phyloP scores from a whole-genome alignment of 2,329 filamentous ascomycete species.

The Pseudogymnoascus sp. region DNA sequence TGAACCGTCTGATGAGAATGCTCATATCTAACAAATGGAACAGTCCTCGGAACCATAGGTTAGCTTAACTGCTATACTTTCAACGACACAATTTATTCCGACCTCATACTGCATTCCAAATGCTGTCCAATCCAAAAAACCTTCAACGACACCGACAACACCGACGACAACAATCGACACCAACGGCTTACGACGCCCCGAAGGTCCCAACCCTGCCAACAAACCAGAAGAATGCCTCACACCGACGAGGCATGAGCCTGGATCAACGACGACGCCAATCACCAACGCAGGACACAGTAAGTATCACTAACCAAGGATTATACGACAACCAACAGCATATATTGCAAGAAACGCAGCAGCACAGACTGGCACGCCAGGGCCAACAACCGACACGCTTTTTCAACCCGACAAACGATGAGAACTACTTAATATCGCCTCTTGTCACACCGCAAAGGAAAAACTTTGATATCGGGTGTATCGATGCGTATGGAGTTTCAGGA shows the following conservation, averaged over 20 bases:
- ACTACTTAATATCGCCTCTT: slow-evolving; percentile 49
- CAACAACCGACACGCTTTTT: slow-evolving; percentile 21
- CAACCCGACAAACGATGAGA: slow-evolving; percentile 35
- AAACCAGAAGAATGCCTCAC: slow-evolving; percentile 45
- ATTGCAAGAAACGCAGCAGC: slow-evolving; percentile 85
- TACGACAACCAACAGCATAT: slow-evolving; percentile 58
- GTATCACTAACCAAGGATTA: slow-evolving; percentile 49
- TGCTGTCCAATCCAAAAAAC: slow-evolving; percentile 69
- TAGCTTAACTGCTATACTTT: slow-evolving; percentile 39
- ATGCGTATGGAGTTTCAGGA: slow-evolving; percentile 22
- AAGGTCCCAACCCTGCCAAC: slow-evolving; percentile 59
- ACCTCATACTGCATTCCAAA: slow-evolving; percentile 62
- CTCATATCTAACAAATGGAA: slow-evolving; percentile 10
- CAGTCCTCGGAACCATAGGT: slow-evolving; percentile 43
- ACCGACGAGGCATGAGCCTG: slow-evolving; percentile 78
- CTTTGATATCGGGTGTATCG: slow-evolving; percentile 39
- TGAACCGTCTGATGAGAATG: neutral
- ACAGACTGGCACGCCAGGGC: slow-evolving; percentile 74
- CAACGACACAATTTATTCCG: slow-evolving; percentile 46
- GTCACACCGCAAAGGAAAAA: slow-evolving; percentile 45
- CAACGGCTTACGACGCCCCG: slow-evolving; percentile 65
- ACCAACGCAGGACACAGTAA: slow-evolving; percentile 36
- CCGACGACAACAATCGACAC: slow-evolving; percentile 81
- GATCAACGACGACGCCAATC: slow-evolving; percentile 58
- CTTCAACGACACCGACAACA: slow-evolving; percentile 70